Conservation (phyloP, 805 yeast species). For the Torulaspora gathmanii region DNA sequence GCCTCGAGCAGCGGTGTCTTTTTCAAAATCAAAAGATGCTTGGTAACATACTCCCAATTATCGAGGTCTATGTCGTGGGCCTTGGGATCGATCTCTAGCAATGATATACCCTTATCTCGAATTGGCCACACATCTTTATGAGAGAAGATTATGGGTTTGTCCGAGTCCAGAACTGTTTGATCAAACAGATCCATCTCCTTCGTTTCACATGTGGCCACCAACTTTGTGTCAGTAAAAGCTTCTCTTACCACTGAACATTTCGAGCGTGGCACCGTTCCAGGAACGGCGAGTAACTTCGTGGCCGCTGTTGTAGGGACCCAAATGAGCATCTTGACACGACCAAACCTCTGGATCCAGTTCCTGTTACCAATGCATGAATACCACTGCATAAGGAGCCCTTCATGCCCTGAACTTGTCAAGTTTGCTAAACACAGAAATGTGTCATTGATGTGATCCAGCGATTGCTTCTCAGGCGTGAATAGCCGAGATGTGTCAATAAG, state of each 20-base stretch:
- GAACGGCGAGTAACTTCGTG: constrained; percentile 54
- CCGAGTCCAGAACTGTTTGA: constrained; percentile 15
- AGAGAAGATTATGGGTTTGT: constrained; percentile 34
- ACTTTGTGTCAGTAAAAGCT: constrained; percentile 52
- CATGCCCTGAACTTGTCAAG: constrained; percentile 51
- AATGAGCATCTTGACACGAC: constrained; percentile 69
- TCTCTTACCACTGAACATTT: constrained; percentile 63
- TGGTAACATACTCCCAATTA: constrained; percentile 63
- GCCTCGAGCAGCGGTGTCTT: constrained; percentile 44
- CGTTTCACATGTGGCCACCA: constrained; percentile 46
- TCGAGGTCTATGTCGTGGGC: constrained; percentile 45
- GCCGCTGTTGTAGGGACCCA: constrained; percentile 63
- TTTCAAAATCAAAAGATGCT: constrained; percentile 50
- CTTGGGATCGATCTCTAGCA: constrained; percentile 54
- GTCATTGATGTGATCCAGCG: constrained; percentile 44
- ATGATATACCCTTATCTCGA: constrained; percentile 42
- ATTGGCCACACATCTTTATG: constrained; percentile 30
- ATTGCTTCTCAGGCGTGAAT: constrained; percentile 38
- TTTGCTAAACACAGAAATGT: constrained; percentile 57
- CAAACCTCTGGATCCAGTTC: constrained; percentile 71
- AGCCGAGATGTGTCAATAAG: constrained; percentile 45
- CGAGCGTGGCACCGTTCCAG: constrained; percentile 49
- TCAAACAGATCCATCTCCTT: constrained; percentile 21
- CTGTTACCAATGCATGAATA: constrained; percentile 58
- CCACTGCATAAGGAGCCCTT: constrained; percentile 71